Conservation (phyloP, 164 flowering plant genomes). For the Vitis amurensis region DNA sequence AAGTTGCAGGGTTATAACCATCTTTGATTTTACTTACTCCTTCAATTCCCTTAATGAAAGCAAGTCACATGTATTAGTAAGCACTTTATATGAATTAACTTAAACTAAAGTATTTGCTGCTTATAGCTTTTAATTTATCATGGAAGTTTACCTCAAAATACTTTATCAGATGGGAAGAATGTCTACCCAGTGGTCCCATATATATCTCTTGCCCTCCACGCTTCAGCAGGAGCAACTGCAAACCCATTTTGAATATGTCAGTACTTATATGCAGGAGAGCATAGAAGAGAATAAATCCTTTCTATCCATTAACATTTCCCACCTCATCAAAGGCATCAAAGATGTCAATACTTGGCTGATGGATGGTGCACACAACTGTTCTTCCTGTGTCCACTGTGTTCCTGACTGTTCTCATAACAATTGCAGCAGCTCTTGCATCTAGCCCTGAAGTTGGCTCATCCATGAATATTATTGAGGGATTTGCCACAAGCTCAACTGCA, state of each 20-base stretch:
- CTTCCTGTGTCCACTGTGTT: constrained; percentile 69
- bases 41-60: constrained; percentile 9
- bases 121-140: background rate
- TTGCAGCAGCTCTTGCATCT: constrained; percentile 73
- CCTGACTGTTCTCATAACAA: constrained; percentile 68
- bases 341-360: constrained; percentile 69
- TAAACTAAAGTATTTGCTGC: too few species aligned
- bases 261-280: background rate
- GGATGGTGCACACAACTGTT: constrained; percentile 70
- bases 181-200: constrained; percentile 52
- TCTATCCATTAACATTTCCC: background rate
- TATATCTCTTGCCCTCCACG: constrained; percentile 57
- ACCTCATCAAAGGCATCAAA: constrained; percentile 74
- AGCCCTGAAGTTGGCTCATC: constrained; percentile 77
- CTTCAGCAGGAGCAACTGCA: constrained; percentile 58
- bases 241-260: background rate
- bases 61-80: background rate
- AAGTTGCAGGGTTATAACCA: too few species aligned
- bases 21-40: constrained; percentile 14
- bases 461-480: constrained; percentile 70
- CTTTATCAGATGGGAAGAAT: constrained; percentile 41
- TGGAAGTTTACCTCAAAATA: constrained; percentile 49
- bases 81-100: too few species aligned
- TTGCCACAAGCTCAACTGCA: constrained; percentile 66
- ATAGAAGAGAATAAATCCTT: too few species aligned